Base-by-base conservation (phyloP, 495 filamentous ascomycete genomes). In the Daldinia childiae region DNA sequence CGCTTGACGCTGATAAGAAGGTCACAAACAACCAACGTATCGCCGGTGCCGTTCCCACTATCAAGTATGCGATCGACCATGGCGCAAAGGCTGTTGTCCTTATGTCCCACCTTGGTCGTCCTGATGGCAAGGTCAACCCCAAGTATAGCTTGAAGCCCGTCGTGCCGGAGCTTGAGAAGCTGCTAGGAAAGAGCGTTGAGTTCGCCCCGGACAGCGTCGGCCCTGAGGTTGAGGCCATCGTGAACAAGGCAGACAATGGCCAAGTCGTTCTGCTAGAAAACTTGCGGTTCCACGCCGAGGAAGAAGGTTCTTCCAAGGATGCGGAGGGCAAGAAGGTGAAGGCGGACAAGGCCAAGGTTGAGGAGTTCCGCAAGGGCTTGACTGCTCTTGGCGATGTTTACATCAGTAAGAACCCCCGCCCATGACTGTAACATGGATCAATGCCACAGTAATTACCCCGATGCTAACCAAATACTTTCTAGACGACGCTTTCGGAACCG, bases 401-500 rank as follows among this genome's bases (percentile, higher is more conserved):
- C 84, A 90, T 99, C 88, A 99, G 94, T 97, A 79, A 81, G 93
- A 83, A 65, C 30, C 38, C n/a, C 50, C 50, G 2, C 2, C 38
- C 3, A 38, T 4, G 6, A 2, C 29, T 30, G 3, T 21, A 12
- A 6, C 34, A 17, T 15, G 36, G 17, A 14, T 55, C 11, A 14
- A 29, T 21, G 3, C 1, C 9, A 9, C 12, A 43, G 7, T 43
- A 15, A 17, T 19, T 15, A 7, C 12, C 4, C 9, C 11, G 7
- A 24, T 17, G 4, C 62, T 73, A 69, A 73, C 43, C 0, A 48
- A 12, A 15, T 45, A 50, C 38, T n/a, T 6, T 50, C 3, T 73
- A 97, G 94, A 99, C 82, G 95, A 99, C 79, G 95, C 96, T 59
- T 99, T 99, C 82, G 95, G 95, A 79, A 99, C 95, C 60, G 96